These are phyloP conservation scores for Cupressus sempervirens DNA, from an alignment of 75 land plant genomes.

Conservation along the genomic window DNA sequence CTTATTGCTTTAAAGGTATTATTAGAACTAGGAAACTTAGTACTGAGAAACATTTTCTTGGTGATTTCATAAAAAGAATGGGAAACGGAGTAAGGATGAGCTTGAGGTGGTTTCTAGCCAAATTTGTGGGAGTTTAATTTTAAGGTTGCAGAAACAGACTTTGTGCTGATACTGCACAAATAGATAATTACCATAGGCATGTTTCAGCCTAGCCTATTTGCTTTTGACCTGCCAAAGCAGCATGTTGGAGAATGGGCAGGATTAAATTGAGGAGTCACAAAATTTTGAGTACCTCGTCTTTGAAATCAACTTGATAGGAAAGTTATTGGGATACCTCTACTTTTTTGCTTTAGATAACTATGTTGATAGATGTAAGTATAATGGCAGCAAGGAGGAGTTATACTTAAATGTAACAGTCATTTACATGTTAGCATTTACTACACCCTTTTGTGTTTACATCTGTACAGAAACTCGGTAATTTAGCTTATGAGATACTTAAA, in stretches of 20 bases:
- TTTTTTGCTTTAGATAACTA: not conserved
- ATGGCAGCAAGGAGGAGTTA: no score
- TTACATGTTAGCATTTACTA: no score
- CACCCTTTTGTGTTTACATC: no score
- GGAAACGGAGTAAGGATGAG: not conserved
- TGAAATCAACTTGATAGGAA: not conserved
- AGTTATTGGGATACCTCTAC: not conserved
- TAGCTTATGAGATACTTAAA: no score
- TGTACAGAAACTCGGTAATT: no score
- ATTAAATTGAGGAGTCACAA: not conserved
- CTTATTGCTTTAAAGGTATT: not conserved
- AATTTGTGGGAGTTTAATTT: not conserved
- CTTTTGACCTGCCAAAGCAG: not conserved
- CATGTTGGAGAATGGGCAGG: not conserved
- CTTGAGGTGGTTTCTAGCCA: not conserved
- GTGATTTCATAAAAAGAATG: not conserved
- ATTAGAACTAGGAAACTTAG: not conserved
- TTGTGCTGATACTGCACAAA: not conserved
- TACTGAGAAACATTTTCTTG: not conserved
- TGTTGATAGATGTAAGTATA: no score
- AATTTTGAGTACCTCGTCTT: not conserved
- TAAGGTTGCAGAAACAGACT: not conserved
- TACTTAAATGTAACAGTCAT: no score
- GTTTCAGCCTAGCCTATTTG: not conserved
- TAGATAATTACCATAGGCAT: not conserved